Evolutionary conservation across 2,329 filamentous ascomycete species (phyloP), one percentile per base, ranked within the genome.

Genomic region (Sporothrix inflata): DNA sequence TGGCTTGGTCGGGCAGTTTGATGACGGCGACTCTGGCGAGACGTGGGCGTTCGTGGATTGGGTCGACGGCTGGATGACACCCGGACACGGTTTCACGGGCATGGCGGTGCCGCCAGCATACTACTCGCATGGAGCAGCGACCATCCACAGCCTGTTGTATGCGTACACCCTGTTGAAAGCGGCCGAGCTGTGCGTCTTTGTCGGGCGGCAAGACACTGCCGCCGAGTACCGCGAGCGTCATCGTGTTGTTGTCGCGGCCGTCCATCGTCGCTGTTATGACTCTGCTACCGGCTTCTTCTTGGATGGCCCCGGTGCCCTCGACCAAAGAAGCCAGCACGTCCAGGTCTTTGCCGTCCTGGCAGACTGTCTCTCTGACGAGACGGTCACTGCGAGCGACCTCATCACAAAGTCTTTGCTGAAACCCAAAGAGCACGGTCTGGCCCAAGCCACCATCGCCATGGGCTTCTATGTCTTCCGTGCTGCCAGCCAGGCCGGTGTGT

Each of bases 151-250:
- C 27, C 14, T 57, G 27, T 8, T 57, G 53, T 57, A 57, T 34
- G 53, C 53, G 3, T 57, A 57, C 27, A 57, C 53, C 6, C 53
- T 57, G 24, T 24, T 34, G 24, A 19, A 34, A 16, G 53, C 53
- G 8, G 53, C 53, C 53, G 53, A 57, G 53, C 53, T 57, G 24
- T 57, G 53, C 27, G 27, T 34, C 53, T 57, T 57, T 57, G 53
- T 57, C 53, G 27, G 53, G 5, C 53, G 53, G 14, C 8, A 24
- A 2, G 53, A 57, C 27, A 57, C 53, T 5, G 53, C 27, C 27
- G 34, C 12, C 3, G 53, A 57, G 53, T 57, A 57, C 14, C 53
- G 53, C 3, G 53, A n/a, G 14, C 27, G n/a, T 6, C 53, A 34
- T 27, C 53, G 53, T 19, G 27, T 57, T 14, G 53, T 57, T 14